These are phyloP conservation scores for Nemania serpens DNA, from an alignment of 2,329 filamentous ascomycete genomes.

Conservation along the genomic window DNA sequence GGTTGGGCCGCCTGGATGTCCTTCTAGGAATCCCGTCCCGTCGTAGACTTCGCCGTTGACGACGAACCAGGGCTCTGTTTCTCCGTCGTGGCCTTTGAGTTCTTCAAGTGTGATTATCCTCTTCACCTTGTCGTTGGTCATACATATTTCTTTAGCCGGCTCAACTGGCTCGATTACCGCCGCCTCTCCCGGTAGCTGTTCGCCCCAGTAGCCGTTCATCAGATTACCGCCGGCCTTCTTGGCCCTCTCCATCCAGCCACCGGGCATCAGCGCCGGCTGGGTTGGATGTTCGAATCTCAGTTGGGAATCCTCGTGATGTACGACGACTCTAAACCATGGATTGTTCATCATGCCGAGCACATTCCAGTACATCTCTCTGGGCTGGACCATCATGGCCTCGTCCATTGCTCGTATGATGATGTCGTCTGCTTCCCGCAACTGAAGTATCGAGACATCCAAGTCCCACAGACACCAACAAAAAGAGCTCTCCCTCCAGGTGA, in stretches of 20 bases:
- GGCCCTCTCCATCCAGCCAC: constrained; percentile 92
- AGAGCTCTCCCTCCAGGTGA: constrained; percentile 78
- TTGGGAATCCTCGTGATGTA: constrained; percentile 67
- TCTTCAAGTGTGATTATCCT: constrained; percentile 72
- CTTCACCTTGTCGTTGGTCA: constrained; percentile 72
- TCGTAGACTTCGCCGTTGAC: constrained; percentile 89
- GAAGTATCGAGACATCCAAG: constrained; percentile 65
- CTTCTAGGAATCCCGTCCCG: constrained; percentile 77
- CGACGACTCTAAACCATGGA: constrained; percentile 84
- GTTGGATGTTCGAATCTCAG: constrained; percentile 89
- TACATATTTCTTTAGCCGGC: constrained; percentile 68
- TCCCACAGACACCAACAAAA: constrained; percentile 97
- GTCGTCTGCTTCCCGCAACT: constrained; percentile 68
- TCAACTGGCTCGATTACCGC: constrained; percentile 51
- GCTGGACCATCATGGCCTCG: constrained; percentile 83
- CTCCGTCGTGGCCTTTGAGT: constrained; percentile 67
- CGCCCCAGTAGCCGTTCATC: constrained; percentile 83
- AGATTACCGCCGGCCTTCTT: constrained; percentile 83
- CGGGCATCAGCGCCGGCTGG: constrained; percentile 74
- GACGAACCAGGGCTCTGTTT: constrained; percentile 80
- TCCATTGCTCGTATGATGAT: constrained; percentile 89
- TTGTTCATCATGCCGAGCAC: constrained; percentile 99
- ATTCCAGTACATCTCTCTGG: constrained; percentile 94
- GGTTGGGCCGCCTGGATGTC: constrained; percentile 82
- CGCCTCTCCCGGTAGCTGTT: constrained; percentile 62